These are phyloP conservation scores for Coemansia pectinata DNA, from an alignment of 192 early-diverging fungal species.

Conservation along the genomic window DNA sequence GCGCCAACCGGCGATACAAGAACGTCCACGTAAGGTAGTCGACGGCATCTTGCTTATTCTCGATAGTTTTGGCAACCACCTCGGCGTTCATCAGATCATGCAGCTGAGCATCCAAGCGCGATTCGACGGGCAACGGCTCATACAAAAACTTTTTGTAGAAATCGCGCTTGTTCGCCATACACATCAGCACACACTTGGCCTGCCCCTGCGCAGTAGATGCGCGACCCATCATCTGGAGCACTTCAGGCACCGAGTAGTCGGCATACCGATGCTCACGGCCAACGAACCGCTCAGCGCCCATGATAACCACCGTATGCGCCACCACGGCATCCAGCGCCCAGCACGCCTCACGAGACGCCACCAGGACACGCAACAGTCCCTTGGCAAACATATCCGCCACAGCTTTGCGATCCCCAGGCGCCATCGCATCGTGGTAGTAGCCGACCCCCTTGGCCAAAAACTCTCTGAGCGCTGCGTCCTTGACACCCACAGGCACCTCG, in stretches of 20 bases:
- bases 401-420: constrained; percentile 66
- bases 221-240: constrained; percentile 98
- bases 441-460: constrained; percentile 81
- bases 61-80: constrained; percentile 91
- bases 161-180: constrained; percentile 89
- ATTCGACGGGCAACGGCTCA: constrained; percentile 95
- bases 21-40: constrained; percentile 99
- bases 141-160: constrained; percentile 98
- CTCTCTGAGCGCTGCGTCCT: constrained; percentile 73
- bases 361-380: constrained; percentile 83
- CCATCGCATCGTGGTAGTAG: constrained; percentile 90
- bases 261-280: constrained; percentile 95
- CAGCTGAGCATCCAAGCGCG: constrained; percentile 88
- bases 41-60: constrained; percentile 97
- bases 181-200: constrained; percentile 91
- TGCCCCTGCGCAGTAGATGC: constrained; percentile 68
- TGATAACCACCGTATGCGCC: constrained; percentile 82
- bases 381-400: constrained; percentile 75
- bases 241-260: constrained; percentile 93
- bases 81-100: constrained; percentile 99
- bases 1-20: constrained; percentile 91
- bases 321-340: constrained; percentile 82
- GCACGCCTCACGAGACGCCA: constrained; percentile 88
- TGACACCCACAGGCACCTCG: constrained; percentile 61
- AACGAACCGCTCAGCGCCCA: constrained; percentile 95